phyloP scores from a whole-genome alignment of 495 filamentous ascomycete species.

The Podospora sp. region DNA sequence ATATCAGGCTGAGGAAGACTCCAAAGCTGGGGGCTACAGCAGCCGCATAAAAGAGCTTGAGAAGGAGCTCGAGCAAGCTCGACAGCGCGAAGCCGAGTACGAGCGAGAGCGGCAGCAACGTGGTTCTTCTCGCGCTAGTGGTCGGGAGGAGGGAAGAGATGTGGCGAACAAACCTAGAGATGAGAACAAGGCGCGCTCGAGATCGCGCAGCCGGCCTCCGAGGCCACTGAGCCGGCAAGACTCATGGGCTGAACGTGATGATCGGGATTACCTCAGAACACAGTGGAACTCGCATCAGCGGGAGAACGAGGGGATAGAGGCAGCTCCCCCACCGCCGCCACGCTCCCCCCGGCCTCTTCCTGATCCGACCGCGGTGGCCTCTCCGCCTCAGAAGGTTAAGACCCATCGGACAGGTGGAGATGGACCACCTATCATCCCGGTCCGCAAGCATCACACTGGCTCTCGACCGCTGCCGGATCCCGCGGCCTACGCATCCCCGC shows the following conservation, averaged over 20 bases:
- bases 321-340: conserved; percentile 17
- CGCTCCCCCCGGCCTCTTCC: conserved; percentile 45
- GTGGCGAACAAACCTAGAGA: conserved; percentile 24
- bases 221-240: conserved; percentile 61
- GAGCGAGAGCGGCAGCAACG: conserved; percentile 75
- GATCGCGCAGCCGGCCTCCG: conserved; percentile 50
- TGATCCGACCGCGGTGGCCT: conserved; percentile 39
- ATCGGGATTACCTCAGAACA: conserved; percentile 70
- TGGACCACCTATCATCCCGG: conserved; percentile 29
- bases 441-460: conserved; percentile 35
- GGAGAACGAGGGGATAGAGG: conserved; percentile 25
- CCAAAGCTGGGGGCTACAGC: conserved; percentile 40
- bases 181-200: conserved; percentile 47
- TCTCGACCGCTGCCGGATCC: conserved; percentile 40
- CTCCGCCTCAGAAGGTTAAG: conserved; percentile 28
- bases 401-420: conserved; percentile 37
- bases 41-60: conserved; percentile 78
- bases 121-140: conserved; percentile 32
- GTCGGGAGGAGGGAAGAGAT: conserved; percentile 19
- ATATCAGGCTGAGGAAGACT: conserved; percentile 68
- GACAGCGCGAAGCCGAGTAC: conserved; percentile 83
- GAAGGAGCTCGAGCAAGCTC: conserved; percentile 79
- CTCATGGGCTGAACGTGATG: conserved; percentile 68
- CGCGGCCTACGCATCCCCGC: conserved; percentile 34
- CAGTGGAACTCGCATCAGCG: conserved; percentile 61